Base-by-base conservation (phyloP, 257 asterid species). In the Jacaranda mimosifolia region DNA sequence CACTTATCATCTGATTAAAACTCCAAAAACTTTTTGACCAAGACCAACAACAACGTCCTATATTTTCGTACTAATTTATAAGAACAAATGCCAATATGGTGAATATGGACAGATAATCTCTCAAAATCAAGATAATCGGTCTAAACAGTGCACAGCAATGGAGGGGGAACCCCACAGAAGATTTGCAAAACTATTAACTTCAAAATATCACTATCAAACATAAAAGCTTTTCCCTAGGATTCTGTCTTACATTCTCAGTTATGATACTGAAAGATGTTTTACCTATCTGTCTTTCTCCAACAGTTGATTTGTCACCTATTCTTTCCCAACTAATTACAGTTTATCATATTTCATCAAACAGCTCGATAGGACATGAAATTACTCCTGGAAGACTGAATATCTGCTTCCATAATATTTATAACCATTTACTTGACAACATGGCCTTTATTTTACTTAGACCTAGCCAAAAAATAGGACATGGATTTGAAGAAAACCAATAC, bases 401-500 rank as follows among this genome's bases (percentile, higher is more conserved):
- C 66, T 38, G 17, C 72, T 59, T 75, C 32, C 9, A 51, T 56
- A 39, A 74, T 26, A 21, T 63, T 35, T n/a, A 58, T 70, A 18
- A 72, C 18, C n/a, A 70, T 70, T 21, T 51, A 55, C 67, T 66
- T 73, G 39, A 46, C 57, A 73, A 21, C 36, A 77, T 55, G 48
- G 52, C 55, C 40, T 39, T 66, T 43, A 43, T 62, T 42, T 43
- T 45, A 52, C 26, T 63, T 11, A 36, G 12, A 64, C 32, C 18
- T 43, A 51, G 46, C 19, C n/a, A 45, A 42, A 38, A 77, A 49
- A 45, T 32, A 70, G 52, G 65, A 36, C 35, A 38, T 18, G 40
- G 15, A 21, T 45, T 68, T 17, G 9, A 46, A 49, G 49, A 67
- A 59, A 62, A 69, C 69, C 40, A 26, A 68, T 9, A 68, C 4